Conservation (phyloP, 2,329 filamentous ascomycete genomes). For the Fusarium citri region DNA sequence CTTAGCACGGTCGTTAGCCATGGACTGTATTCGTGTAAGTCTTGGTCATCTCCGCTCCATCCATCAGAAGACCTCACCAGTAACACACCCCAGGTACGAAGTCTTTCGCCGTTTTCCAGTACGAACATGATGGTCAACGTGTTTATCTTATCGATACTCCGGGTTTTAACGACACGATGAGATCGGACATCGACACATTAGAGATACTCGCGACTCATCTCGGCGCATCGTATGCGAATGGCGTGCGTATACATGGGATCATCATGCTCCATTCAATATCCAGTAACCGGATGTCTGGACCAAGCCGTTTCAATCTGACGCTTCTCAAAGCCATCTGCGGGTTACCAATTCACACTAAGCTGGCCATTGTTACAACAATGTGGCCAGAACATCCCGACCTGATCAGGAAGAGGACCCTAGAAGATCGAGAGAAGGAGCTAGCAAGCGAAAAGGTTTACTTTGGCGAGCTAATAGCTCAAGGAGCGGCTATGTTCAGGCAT, state of each 20-base stretch:
- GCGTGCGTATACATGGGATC: slow-evolving; percentile 7
- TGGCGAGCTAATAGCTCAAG: background rate
- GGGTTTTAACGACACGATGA: slow-evolving; percentile 23
- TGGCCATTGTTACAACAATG: slow-evolving; percentile 26
- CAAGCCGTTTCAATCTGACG: background rate
- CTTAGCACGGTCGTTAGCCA: background rate
- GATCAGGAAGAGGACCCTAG: background rate
- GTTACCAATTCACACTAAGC: background rate
- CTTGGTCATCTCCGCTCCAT: background rate
- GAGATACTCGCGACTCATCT: slow-evolving; percentile 22
- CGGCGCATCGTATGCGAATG: slow-evolving; percentile 22
- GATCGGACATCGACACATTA: slow-evolving; percentile 19
- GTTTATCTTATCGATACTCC: slow-evolving; percentile 28
- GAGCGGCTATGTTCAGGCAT: slow-evolving; percentile 9
- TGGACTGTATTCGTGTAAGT: slow-evolving; percentile 18
- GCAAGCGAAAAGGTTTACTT: background rate
- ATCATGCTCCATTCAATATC: slow-evolving; percentile 23
- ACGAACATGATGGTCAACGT: background rate
- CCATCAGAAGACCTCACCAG: background rate
- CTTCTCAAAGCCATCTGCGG: slow-evolving; percentile 10
- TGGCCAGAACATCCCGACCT: slow-evolving; percentile 5
- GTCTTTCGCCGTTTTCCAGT: slow-evolving; percentile 6
- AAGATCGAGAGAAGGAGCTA: slow-evolving; percentile 10
- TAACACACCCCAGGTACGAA: slow-evolving; percentile 2
- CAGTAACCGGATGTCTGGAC: slow-evolving; percentile 24